Conservation (phyloP, 1,284 basidiomycete genomes). For the Pterula multifida region DNA sequence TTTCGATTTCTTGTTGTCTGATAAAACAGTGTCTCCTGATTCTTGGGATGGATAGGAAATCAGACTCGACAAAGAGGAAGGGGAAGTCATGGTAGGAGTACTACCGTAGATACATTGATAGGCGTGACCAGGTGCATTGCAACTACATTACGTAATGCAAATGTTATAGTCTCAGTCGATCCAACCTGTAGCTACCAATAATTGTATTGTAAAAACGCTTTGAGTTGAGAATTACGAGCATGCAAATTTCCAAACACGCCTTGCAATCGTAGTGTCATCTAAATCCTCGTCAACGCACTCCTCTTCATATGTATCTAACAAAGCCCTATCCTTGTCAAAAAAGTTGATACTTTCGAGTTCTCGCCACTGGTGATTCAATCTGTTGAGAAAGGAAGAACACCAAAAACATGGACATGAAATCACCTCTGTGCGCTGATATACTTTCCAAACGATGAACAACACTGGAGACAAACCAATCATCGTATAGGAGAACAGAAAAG, state of each 20-base stretch:
- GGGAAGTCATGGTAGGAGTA: too few relatives aligned
- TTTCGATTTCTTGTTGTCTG: neutral
- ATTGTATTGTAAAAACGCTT: too few relatives aligned
- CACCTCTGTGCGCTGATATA: slow-evolving; percentile 38
- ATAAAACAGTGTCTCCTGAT: neutral
- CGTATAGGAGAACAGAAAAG: slow-evolving; percentile 43
- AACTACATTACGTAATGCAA: too few relatives aligned
- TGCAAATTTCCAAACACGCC: neutral
- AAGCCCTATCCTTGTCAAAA: slow-evolving; percentile 25
- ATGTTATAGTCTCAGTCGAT: too few relatives aligned
- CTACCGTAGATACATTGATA: too few relatives aligned
- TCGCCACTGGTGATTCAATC: slow-evolving; percentile 18
- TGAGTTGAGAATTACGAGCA: too few relatives aligned
- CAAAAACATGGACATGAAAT: too few relatives aligned
- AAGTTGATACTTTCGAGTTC: slow-evolving; percentile 24
- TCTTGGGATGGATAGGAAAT: neutral
- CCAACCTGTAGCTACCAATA: too few relatives aligned
- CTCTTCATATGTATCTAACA: slow-evolving; percentile 26
- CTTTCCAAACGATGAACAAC: slow-evolving; percentile 50
- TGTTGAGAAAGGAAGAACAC: slow-evolving; percentile 4
- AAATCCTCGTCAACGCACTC: neutral
- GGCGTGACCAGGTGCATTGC: too few relatives aligned
- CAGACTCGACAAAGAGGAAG: neutral
- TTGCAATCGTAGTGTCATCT: neutral
- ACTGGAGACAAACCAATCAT: slow-evolving; percentile 42